phyloP scores from a whole-genome alignment of 306 rosid species.

The Dalbergia cochinchinensis region DNA sequence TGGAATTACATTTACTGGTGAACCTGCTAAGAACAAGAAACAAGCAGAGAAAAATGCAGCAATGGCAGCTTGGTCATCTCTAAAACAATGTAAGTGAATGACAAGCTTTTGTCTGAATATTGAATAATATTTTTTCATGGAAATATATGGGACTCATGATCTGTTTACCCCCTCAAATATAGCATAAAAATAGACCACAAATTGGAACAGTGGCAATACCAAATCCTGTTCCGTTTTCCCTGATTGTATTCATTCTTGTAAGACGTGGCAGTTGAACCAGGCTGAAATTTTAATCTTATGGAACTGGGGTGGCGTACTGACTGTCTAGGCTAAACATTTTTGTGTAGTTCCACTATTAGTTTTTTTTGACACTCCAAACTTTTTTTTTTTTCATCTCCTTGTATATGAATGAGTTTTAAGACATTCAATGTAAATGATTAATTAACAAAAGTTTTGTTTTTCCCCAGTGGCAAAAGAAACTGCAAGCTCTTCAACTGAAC shows the following conservation, averaged over 20 bases:
- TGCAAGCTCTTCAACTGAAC: constrained; percentile 86
- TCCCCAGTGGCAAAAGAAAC: constrained; percentile 90
- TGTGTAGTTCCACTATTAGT: neutral
- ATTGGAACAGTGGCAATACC: constrained; percentile 29
- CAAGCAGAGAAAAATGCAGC: constrained; percentile 99
- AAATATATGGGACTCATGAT: constrained; percentile 1
- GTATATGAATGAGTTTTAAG: neutral
- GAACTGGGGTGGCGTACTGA: neutral
- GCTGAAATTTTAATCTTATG: neutral
- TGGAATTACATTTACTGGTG: constrained; percentile 92
- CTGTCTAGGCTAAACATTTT: neutral
- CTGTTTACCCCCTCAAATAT: neutral
- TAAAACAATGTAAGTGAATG: constrained; percentile 83
- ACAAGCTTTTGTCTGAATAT: constrained; percentile 5
- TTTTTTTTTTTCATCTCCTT: neutral
- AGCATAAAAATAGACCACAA: neutral
- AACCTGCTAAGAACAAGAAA: constrained; percentile 95
- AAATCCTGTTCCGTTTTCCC: neutral
- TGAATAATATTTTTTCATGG: constrained; percentile 13
- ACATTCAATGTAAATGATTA: neutral
- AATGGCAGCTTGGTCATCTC: constrained; percentile 99
- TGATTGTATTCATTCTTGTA: constrained; percentile 14
- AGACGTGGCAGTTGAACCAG: neutral
- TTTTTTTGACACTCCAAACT: neutral
- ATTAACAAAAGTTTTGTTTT: constrained; percentile 45